Base-by-base conservation (phyloP, 305 asterid genomes). In the Ajuga reptans region DNA sequence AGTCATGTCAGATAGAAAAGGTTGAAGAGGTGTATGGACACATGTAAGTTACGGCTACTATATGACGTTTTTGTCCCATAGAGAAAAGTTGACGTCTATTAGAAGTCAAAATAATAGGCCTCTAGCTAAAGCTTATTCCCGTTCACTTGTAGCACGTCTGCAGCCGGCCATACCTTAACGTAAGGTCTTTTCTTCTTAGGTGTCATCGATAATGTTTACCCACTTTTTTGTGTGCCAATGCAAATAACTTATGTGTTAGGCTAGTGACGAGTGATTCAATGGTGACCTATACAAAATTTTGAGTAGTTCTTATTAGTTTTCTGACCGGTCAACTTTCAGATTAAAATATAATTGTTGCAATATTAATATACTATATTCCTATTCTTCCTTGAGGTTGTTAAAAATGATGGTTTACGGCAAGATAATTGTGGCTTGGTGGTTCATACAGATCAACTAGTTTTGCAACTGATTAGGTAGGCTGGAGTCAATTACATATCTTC, bases 361-460 rank as follows among this genome's bases (percentile, higher is more conserved):
- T 21, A 21, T 21, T 21, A 21, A 0, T 2, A 21, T 21, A 21
- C 27, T 21, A 21, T 21, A 21, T 21, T 21, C 27, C 27, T 21
- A 21, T 21, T 21, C 27, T 21, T 21, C 27, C 27, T 21, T 21
- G 27, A 2, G 27, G 27, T n/a, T n/a, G 27, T 21, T 21, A 21
- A 21, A 21, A n/a, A 21, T 1, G 27, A 21, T 21, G 27, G 1
- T 21, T 21, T 21, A 21, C 36, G 36, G 69, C 21, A 16, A 16
- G 14, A 12, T 41, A 47, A 39, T 37, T 47, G 17, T 12, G 27
- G 46, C 41, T 12, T 15, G n/a, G 11, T 54, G 5, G 50, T 29
- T 59, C 53, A 12, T 65, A 37, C 37, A 12, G 61, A 60, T 47
- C 64, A 50, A 18, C 27, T 66, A 68, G 74, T 57, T 37, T 41